Evolutionary conservation across 208 protist species (phyloP), one percentile per base, ranked within the genome.

Genomic region (Leishmania tarentolae): DNA sequence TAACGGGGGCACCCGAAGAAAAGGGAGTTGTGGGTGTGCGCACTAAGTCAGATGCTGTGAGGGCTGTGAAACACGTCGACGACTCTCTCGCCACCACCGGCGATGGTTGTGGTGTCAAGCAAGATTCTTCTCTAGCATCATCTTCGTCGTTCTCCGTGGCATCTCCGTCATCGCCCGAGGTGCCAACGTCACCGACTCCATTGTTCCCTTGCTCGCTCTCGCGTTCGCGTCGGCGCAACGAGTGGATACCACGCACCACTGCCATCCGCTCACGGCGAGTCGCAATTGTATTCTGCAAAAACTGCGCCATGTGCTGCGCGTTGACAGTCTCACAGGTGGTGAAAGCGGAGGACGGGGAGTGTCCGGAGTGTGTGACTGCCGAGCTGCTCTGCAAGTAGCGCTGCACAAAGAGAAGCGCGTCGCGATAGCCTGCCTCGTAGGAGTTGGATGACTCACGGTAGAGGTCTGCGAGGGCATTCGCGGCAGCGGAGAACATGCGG

Each of bases 361-460:
- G 40, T 52, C 59, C 59, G 61, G 37, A 50, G 28, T 61, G 24
- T 17, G 76, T 42, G 6, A 24, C 42, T 6, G 68, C 56, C 1
- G 84, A 57, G 68, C 75, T 82, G 24, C 84, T 50, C 31, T 88
- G 73, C 65, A 92, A 66, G 76, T 91, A 91, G 24, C 83, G 86
- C 40, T 88, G 85, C 9, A 93, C 82, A 42, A 87, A 84, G 37
- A 91, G 73, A 1, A 93, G 79, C 1, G 88, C 89, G 66, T 95
- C 91, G 57, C 83, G 83, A 78, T 91, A 92, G 46, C 91, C 88
- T 19, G 79, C 79, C 57, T 90, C 85, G 80, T 94, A 94, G 53
- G 88, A 68, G 70, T 87, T 73, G 57, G 76, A 88, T 44, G 88
- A 88, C 52, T 91, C 87, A 11, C 84, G 83, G 72, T 92, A 94